These are phyloP conservation scores for Lecanoromycetidae sp. DNA, from an alignment of 2,329 filamentous ascomycete species.

Conservation along the genomic window DNA sequence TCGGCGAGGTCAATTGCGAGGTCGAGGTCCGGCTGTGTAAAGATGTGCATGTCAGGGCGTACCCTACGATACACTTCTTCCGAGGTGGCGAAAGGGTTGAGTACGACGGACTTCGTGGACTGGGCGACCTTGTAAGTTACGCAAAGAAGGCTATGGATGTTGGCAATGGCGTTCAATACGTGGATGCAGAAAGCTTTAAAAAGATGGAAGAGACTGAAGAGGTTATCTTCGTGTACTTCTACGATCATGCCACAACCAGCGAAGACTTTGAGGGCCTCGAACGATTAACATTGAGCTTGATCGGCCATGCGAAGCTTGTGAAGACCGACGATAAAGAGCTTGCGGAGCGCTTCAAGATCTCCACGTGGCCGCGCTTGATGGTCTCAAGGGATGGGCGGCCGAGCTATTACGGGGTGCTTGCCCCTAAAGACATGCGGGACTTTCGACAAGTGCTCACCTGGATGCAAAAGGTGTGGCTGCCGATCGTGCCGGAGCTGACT, in stretches of 20 bases:
- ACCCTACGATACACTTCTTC: conserved; percentile 88
- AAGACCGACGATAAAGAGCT: conserved; percentile 73
- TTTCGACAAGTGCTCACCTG: conserved; percentile 67
- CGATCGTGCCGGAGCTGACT: conserved; percentile 86
- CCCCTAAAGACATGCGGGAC: conserved; percentile 86
- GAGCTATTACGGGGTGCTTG: conserved; percentile 77
- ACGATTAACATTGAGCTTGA: conserved; percentile 70
- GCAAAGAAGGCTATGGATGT: conserved; percentile 75
- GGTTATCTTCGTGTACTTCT: conserved; percentile 95
- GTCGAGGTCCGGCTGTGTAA: conserved; percentile 79
- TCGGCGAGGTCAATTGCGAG: conserved; percentile 95
- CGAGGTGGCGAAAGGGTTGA: conserved; percentile 82
- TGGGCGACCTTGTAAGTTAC: conserved; percentile 81
- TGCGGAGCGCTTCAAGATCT: conserved; percentile 79
- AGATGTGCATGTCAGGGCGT: conserved; percentile 66
- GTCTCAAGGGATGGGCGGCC: conserved; percentile 82
- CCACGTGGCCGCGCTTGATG: conserved; percentile 86
- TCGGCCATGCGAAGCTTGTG: conserved; percentile 83
- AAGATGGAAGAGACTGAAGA: conserved; percentile 84
- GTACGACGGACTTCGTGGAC: conserved; percentile 79
- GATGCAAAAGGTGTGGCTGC: conserved; percentile 96
- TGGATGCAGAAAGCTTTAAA: conserved; percentile 64
- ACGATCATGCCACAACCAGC: conserved; percentile 82
- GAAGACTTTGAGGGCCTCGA: conserved; percentile 89
- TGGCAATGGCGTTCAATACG: conserved; percentile 63